Conservation (phyloP, 2,329 filamentous ascomycete genomes). For the Huntiella decipiens region DNA sequence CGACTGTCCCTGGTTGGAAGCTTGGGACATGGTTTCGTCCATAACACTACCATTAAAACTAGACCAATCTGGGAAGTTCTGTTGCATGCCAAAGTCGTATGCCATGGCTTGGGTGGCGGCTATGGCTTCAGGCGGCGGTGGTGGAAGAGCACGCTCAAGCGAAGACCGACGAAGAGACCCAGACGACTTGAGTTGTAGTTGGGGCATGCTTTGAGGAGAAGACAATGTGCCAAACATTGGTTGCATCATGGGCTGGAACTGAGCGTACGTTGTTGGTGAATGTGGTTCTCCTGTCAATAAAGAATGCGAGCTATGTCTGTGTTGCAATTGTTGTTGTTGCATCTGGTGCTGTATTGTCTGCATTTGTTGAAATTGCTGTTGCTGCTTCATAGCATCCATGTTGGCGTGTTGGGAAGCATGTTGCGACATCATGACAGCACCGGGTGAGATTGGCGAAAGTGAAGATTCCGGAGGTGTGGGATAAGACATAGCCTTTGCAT, state of each 20-base stretch:
- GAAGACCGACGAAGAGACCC: constrained; percentile 13
- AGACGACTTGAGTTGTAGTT: constrained; percentile 17
- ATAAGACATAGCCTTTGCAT: constrained; percentile 14
- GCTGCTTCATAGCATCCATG: constrained; percentile 16
- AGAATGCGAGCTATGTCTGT: constrained; percentile 8
- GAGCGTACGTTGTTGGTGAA: constrained; percentile 15
- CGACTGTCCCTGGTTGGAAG: constrained; percentile 1
- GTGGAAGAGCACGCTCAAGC: constrained; percentile 20
- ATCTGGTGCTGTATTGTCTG: constrained; percentile 15
- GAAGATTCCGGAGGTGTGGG: constrained; percentile 14
- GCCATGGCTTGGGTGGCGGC: constrained; percentile 19
- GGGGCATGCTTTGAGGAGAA: constrained; percentile 13
- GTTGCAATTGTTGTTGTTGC: constrained; percentile 13
- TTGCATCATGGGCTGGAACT: constrained; percentile 18
- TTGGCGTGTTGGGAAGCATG: constrained; percentile 19
- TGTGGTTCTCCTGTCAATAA: constrained; percentile 15
- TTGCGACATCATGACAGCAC: constrained; percentile 13
- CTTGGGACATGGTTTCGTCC: constrained; percentile 14
- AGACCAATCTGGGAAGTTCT: constrained; percentile 25
- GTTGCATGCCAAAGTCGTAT: constrained; percentile 24
- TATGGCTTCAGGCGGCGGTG: constrained; percentile 14
- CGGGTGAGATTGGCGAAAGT: constrained; percentile 14
- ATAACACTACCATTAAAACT: constrained; percentile 20
- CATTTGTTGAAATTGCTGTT: constrained; percentile 13
- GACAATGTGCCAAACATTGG: constrained; percentile 12